These are phyloP conservation scores for Talaromyces sp. DNA, from an alignment of 2,329 filamentous ascomycete genomes.

Conservation along the genomic window DNA sequence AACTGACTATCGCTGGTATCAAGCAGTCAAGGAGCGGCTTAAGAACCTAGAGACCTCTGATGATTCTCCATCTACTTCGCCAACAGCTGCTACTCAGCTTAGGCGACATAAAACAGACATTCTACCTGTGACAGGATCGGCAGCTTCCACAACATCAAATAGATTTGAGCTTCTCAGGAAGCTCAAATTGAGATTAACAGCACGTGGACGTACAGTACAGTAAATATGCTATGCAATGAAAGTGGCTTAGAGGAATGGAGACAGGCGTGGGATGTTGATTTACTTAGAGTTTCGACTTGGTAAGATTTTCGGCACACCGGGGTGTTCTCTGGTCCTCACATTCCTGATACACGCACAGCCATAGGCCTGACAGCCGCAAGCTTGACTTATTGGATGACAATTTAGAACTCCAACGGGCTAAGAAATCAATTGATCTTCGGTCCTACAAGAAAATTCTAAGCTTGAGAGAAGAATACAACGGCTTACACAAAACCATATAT, in stretches of 20 bases:
- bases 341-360: not conserved
- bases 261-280: not conserved
- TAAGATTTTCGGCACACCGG: too few species aligned
- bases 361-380: too few species aligned
- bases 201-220: not conserved
- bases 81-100: constrained; percentile 3
- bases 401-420: too few species aligned
- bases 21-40: constrained; percentile 4
- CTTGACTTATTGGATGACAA: too few species aligned
- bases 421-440: too few species aligned
- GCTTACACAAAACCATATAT: too few species aligned
- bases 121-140: constrained; percentile 3
- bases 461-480: too few species aligned
- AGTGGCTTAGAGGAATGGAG: not conserved
- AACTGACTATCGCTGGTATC: constrained; percentile 5
- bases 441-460: too few species aligned
- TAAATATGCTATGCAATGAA: not conserved
- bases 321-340: not conserved
- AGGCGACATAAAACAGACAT: constrained; percentile 1
- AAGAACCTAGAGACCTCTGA: constrained; percentile 10
- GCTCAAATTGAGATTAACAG: not conserved
- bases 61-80: not conserved
- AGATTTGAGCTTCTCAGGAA: constrained; percentile 6
- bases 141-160: constrained; percentile 6
- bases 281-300: not conserved